These are phyloP conservation scores for Pythium dissotocum DNA, from an alignment of 352 stramenopile species.

Conservation along the genomic window DNA sequence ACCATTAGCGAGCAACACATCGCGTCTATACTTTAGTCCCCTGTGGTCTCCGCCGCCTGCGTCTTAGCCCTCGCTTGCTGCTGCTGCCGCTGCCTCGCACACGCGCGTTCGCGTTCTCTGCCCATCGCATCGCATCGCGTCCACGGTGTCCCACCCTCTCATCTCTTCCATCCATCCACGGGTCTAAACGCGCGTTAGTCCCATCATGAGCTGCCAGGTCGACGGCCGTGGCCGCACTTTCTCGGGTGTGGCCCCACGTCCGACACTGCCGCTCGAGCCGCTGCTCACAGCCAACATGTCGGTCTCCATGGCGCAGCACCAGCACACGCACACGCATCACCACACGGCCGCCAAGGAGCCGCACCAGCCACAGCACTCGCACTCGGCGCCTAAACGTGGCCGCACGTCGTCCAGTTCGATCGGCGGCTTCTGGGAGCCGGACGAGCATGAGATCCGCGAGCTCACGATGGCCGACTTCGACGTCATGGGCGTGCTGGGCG, in stretches of 20 bases:
- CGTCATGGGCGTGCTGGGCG: slow-evolving; percentile 66
- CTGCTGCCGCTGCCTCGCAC: neutral
- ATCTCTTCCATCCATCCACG: neutral
- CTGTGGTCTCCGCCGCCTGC: neutral
- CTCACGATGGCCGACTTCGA: slow-evolving; percentile 61
- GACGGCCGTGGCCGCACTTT: slow-evolving; percentile 15
- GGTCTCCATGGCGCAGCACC: slow-evolving; percentile 14
- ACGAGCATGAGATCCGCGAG: slow-evolving; percentile 35
- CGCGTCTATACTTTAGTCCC: neutral
- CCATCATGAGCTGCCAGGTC: slow-evolving; percentile 24
- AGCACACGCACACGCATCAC: neutral
- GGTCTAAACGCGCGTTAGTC: neutral
- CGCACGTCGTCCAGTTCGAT: slow-evolving; percentile 31
- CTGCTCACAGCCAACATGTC: slow-evolving; percentile 27
- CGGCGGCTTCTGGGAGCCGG: slow-evolving; percentile 36
- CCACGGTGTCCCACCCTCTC: neutral
- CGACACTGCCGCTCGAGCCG: slow-evolving; percentile 19
- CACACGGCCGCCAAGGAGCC: slow-evolving; percentile 13
- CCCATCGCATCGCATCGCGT: neutral
- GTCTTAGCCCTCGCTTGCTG: neutral
- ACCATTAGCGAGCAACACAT: neutral
- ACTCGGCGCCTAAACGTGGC: slow-evolving; percentile 1
- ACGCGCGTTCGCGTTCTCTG: neutral
- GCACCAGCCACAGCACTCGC: slow-evolving; percentile 1
- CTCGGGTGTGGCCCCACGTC: neutral